Percentiles rank a stretch among this genome's conserved stretches.
These are phyloP conservation scores for Nicotiana benthamiana DNA, from an alignment of 257 asterid species.

Conservation along the genomic window DNA sequence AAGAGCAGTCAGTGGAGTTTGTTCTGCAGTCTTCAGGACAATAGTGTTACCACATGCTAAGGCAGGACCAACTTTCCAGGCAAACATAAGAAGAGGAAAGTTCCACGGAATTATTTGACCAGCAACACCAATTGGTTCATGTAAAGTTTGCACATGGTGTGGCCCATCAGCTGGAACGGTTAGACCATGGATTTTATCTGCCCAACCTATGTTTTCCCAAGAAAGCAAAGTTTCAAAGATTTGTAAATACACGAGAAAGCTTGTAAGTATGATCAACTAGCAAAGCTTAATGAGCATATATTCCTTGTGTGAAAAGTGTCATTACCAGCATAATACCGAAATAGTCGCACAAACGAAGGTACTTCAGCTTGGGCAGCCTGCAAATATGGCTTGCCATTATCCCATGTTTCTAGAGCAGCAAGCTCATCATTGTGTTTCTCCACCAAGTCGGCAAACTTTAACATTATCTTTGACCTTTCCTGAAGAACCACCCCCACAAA, in stretches of 20 bases:
- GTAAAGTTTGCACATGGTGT: constrained; percentile 53
- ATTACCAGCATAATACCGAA: constrained; percentile 69
- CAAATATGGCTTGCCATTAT: constrained; percentile 63
- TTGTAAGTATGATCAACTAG: neutral
- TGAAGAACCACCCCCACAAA: constrained; percentile 15
- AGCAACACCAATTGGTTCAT: constrained; percentile 83
- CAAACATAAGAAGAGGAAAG: constrained; percentile 71
- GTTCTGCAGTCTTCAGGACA: constrained; percentile 81
- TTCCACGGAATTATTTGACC: constrained; percentile 90
- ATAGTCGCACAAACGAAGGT: constrained; percentile 43
- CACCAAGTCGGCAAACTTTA: constrained; percentile 58
- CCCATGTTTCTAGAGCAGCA: constrained; percentile 81
- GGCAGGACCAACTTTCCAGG: constrained; percentile 84
- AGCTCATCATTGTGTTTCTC: constrained; percentile 53
- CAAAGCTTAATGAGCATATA: neutral
- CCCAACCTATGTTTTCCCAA: constrained; percentile 44
- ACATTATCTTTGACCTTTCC: constrained; percentile 56
- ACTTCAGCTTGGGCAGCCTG: constrained; percentile 53
- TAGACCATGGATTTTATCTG: constrained; percentile 69
- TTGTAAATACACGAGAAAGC: neutral
- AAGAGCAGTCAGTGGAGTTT: constrained; percentile 73
- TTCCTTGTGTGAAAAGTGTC: neutral
- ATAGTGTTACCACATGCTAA: constrained; percentile 65
- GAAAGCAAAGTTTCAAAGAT: neutral
- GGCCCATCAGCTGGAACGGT: constrained; percentile 74